phyloP scores from a whole-genome alignment of 73 alveolate species.

The Effrenium voratum region DNA sequence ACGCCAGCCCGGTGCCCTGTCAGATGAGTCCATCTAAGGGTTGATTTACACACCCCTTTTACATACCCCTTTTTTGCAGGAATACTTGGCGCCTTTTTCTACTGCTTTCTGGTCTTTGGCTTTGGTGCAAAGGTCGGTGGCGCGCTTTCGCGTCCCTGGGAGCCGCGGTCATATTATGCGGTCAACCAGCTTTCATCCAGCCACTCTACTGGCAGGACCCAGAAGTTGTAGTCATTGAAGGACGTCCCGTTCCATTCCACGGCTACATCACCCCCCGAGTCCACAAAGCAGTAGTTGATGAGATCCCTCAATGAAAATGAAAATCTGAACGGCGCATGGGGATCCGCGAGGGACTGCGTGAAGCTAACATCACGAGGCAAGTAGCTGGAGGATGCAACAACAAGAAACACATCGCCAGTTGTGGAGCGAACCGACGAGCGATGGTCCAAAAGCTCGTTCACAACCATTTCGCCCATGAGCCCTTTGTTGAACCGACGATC shows the following conservation, averaged over 20 bases:
- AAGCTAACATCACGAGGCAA: background rate
- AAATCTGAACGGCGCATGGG: background rate
- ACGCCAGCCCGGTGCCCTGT: background rate
- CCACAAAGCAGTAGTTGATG: background rate
- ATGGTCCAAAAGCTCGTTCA: background rate
- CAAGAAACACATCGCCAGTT: background rate
- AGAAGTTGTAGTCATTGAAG: conserved; percentile 1
- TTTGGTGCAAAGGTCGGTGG: too few species aligned
- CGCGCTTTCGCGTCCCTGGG: too few species aligned
- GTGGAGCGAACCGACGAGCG: background rate
- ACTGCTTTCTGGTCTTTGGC: too few species aligned
- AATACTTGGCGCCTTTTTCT: too few species aligned
- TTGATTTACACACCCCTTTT: too few species aligned
- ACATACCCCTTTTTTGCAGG: too few species aligned
- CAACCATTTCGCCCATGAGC: background rate
- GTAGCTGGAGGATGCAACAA: conserved; percentile 28
- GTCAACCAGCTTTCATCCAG: background rate
- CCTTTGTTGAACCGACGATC: background rate
- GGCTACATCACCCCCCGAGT: conserved; percentile 4
- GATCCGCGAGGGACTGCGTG: background rate
- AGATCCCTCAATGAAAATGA: background rate
- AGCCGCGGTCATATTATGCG: background rate
- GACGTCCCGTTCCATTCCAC: conserved; percentile 18
- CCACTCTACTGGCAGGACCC: background rate
- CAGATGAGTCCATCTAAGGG: background rate